Conservation (phyloP, 2,329 filamentous ascomycete species). For the Microsporum ferrugineum region DNA sequence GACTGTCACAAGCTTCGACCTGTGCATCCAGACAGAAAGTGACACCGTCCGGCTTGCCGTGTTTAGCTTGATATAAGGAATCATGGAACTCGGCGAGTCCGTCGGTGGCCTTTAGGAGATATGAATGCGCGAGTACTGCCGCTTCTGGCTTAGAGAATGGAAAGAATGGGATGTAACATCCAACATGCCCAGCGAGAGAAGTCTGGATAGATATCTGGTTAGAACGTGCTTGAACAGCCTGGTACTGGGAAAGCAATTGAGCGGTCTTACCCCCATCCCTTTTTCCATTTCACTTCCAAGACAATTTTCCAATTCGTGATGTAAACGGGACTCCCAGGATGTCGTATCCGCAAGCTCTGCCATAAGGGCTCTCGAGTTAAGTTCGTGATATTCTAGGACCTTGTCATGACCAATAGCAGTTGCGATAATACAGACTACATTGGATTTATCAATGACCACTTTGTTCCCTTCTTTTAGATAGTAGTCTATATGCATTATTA, state of each 20-base stretch:
- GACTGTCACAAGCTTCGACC: neutral
- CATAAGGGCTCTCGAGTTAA: neutral
- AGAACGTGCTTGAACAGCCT: neutral
- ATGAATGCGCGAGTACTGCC: slow-evolving; percentile 35
- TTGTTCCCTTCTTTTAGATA: neutral
- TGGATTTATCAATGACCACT: neutral
- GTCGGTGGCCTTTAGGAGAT: slow-evolving; percentile 23
- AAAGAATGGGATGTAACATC: slow-evolving; percentile 34
- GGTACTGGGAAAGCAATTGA: neutral
- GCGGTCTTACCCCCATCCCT: neutral
- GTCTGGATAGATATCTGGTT: slow-evolving; percentile 10
- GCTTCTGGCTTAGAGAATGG: slow-evolving; percentile 32
- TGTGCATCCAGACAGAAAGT: neutral
- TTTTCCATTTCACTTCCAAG: neutral
- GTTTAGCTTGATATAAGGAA: neutral
- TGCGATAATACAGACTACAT: neutral
- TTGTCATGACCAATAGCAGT: neutral
- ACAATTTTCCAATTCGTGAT: neutral
- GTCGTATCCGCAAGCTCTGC: neutral
- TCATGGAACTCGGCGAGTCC: neutral
- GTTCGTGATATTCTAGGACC: neutral
- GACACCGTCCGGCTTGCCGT: neutral
- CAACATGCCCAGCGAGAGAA: slow-evolving; percentile 28
- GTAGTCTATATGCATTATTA: neutral
- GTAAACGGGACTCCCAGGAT: neutral